A percentile compares a stretch with the other conserved stretches of the same genome.
Conservation (phyloP, 441 rosid genomes). For the Populus hybrid region DNA sequence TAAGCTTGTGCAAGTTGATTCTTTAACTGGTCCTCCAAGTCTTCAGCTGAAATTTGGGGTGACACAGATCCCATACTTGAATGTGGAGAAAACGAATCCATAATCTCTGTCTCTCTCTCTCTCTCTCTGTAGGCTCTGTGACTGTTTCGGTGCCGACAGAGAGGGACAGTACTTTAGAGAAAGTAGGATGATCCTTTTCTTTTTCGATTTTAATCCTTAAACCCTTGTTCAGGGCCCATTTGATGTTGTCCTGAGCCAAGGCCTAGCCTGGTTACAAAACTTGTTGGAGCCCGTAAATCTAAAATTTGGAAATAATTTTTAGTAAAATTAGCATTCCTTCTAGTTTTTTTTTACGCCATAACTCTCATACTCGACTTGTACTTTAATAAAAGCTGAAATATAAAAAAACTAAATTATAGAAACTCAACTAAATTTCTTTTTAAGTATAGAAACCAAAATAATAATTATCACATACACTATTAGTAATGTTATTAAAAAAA, state of each 20-base stretch:
- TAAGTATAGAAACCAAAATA: too few relatives aligned
- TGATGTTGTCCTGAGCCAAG: background rate
- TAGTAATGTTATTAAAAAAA: too few relatives aligned
- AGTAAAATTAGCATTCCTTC: background rate
- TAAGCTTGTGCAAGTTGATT: slow-evolving; percentile 78
- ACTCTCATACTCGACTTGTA: too few relatives aligned
- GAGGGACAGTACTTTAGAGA: background rate
- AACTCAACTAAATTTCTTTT: too few relatives aligned
- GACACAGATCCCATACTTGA: slow-evolving; percentile 40
- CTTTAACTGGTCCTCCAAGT: slow-evolving; percentile 63
- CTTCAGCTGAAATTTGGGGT: slow-evolving; percentile 43
- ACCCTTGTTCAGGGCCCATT: background rate
- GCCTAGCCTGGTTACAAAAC: background rate
- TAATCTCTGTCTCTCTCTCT: slow-evolving; percentile 8
- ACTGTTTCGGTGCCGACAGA: background rate
- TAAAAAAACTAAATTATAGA: too few relatives aligned
- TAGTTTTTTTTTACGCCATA: too few relatives aligned
- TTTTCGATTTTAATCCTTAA: background rate
- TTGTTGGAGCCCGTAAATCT: background rate
- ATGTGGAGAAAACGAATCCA: slow-evolving; percentile 68
- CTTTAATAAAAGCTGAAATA: too few relatives aligned
- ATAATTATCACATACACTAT: too few relatives aligned
- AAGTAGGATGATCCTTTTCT: background rate
- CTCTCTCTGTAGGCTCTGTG: background rate
- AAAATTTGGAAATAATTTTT: background rate